phyloP scores from a whole-genome alignment of 2,329 filamentous ascomycete genomes.

The Paraphoma chrysanthemicola region DNA sequence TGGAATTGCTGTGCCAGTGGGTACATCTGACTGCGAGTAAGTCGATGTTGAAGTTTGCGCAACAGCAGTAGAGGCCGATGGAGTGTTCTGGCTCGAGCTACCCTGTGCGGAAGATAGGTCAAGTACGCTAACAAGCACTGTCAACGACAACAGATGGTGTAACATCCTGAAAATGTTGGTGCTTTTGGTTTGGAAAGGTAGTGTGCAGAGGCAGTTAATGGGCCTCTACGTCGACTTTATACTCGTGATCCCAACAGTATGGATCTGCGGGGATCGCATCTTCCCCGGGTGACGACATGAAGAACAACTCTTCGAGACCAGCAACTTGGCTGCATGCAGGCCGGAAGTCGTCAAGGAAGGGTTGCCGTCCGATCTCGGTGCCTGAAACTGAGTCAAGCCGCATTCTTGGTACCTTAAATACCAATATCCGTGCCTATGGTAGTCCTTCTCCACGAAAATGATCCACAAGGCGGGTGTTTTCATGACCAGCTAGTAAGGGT shows the following conservation, averaged over 20 bases:
- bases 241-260: not conserved
- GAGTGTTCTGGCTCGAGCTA: not conserved
- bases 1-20: conserved; percentile 43
- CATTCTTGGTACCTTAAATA: not conserved
- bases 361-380: not conserved
- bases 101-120: not conserved
- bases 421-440: too few species aligned
- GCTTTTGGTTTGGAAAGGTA: not conserved
- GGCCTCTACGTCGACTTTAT: not conserved
- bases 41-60: conserved; percentile 13
- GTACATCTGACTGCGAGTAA: conserved; percentile 32
- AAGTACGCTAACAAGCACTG: not conserved
- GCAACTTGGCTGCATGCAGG: not conserved
- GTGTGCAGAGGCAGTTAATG: not conserved
- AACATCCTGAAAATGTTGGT: not conserved
- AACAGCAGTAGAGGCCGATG: not conserved
- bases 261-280: not conserved
- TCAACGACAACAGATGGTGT: not conserved
- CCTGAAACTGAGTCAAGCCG: not conserved
- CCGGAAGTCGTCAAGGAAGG: too few species aligned
- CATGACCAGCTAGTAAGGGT: not conserved
- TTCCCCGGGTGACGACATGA: not conserved
- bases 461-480: too few species aligned
- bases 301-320: not conserved
- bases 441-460: too few species aligned